Evolutionary conservation across 148 eudicot genomes (phyloP), one percentile per base, ranked within the genome.

Genomic region (Vaccinium macrocarpon): DNA sequence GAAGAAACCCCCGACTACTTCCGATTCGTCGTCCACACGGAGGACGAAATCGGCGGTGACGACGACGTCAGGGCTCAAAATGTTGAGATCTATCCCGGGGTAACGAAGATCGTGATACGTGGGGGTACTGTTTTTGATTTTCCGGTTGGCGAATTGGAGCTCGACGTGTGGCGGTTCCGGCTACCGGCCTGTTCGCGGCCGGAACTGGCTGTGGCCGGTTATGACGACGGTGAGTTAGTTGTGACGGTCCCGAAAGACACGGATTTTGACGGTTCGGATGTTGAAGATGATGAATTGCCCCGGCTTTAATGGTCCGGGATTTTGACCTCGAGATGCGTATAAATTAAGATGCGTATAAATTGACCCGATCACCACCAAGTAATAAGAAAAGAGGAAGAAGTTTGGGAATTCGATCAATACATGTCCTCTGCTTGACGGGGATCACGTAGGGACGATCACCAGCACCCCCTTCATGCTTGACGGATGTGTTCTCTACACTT

Each of bases 81-180:
- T 14, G 59, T 95, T 7, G 93, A 93, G 91, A 91, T 95, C 84
- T 87, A 86, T 29, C 96, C 98, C 0, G 98, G 98, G 2, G 94
- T 95, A 3, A 93, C 93, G 25, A 95, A 95, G 91, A 89, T 95
- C 82, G 92, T 93, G 21, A 87, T 95, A 5, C 79, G 93, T 19
- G 91, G 90, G 9, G 70, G 57, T 52, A 66, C 85, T 46, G 76
- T 82, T 56, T 18, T 82, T 0, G 88, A 83, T 23, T 64, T 78
- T 23, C 78, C 89, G 11, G 61, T 84, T 71, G 83, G 82, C 57
- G 98, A 87, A 78, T 62, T 93, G 70, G 97, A 90, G 91, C 88
- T 96, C 3, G 98, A 96, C 83, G 82, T 92, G 84, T 96, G 98
- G 98, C 84, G 98, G 89, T 94, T 93, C 66, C 84, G 98, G 84